phyloP scores from a whole-genome alignment of 495 filamentous ascomycete genomes.

The Penicillium soppii region DNA sequence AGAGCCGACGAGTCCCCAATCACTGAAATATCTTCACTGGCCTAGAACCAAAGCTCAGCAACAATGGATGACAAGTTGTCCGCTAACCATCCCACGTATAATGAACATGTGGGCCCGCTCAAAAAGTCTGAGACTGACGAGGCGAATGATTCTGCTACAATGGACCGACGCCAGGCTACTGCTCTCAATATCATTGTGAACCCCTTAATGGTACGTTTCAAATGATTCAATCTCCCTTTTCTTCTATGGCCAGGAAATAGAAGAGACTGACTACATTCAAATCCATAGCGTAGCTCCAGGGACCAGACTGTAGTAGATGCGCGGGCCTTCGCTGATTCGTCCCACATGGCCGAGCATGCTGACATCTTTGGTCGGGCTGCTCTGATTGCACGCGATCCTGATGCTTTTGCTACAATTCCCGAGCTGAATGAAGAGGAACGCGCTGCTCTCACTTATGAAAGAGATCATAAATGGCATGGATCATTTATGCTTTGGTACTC shows the following conservation, averaged over 20 bases:
- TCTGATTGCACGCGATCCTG: constrained; percentile 32
- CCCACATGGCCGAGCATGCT: constrained; percentile 41
- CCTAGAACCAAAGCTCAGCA: background rate
- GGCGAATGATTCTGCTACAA: background rate
- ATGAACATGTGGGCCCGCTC: background rate
- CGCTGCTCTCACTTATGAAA: constrained; percentile 25
- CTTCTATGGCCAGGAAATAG: background rate
- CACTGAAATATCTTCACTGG: too few species aligned
- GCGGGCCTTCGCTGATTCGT: constrained; percentile 33
- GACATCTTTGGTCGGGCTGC: constrained; percentile 42
- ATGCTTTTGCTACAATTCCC: constrained; percentile 10
- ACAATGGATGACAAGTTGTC: background rate
- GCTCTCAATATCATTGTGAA: constrained; percentile 1
- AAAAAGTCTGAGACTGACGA: background rate
- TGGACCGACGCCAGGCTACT: background rate
- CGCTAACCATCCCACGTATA: background rate
- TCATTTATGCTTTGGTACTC: constrained; percentile 36
- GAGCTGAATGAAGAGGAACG: constrained; percentile 26
- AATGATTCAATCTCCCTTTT: background rate
- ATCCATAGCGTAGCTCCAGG: constrained; percentile 29
- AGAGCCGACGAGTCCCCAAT: too few species aligned
- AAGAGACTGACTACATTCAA: background rate
- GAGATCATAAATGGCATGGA: constrained; percentile 36
- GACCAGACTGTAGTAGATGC: constrained; percentile 37
- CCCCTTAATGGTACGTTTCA: background rate